Evolutionary conservation across 2,329 filamentous ascomycete genomes (phyloP), one percentile per base, ranked within the genome.

Genomic region (Fusarium fracticaudum): DNA sequence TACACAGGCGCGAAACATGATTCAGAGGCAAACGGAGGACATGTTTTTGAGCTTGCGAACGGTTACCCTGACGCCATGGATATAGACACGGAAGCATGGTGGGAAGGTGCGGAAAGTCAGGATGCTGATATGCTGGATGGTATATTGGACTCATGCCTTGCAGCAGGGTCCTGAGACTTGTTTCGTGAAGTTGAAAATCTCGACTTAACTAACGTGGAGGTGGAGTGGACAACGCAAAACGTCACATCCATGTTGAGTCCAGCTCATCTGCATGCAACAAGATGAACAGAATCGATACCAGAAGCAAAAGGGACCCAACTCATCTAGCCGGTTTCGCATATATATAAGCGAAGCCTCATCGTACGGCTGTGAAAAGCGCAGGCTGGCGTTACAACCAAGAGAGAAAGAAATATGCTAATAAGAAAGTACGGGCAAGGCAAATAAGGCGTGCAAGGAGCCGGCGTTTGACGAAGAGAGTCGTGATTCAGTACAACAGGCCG

Each of bases 21-120:
- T 5, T 65, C 80, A 31, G 79, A 77, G 29, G 60, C 79, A 24
- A 85, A 85, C 64, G 81, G 80, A 24, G 81, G 82, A 24, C 82
- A 82, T 54, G 75, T 80, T 11, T 75, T 80, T 37, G 80, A 80
- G 41, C 73, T 87, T 8, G 81, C 85, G 15, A 90, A 90, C 67
- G 88, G 88, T 6, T 81, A 87, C 60, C 78, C 82, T 5, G 88
- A 91, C 62, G 80, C 84, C n/a, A 91, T 91, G 88, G 89, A 91
- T 14, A 81, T 90, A 50, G 90, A 92, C 77, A 81, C 80, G 24
- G 88, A 91, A 18, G 80, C 84, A n/a, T 85, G 85, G 73, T 93
- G 91, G 91, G 90, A 91, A 54, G 91, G 91, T 6, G 87, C 87
- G 44, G 87, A 88, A 54, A 72, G 76, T 6, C 81, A 84, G 37